Percentiles rank a stretch among this genome's conserved stretches.
Conservation (phyloP, 805 yeast species). For the Candida germanica region DNA sequence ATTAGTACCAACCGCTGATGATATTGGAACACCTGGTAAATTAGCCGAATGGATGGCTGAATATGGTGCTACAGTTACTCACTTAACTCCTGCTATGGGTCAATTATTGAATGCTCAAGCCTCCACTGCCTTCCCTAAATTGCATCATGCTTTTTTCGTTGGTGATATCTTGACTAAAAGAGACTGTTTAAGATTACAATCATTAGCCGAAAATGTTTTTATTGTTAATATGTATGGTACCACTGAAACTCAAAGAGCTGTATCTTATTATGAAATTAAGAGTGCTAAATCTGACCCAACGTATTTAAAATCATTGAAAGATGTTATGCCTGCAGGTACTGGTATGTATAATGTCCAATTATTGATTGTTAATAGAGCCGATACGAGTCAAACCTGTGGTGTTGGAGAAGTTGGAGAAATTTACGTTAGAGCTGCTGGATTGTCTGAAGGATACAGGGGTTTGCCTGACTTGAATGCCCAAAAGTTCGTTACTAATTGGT, state of each 20-base stretch:
- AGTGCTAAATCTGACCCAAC: slow-evolving; percentile 65
- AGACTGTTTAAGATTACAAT: slow-evolving; percentile 90
- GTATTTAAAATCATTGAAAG: slow-evolving; percentile 81
- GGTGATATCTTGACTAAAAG: slow-evolving; percentile 97
- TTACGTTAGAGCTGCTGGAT: slow-evolving; percentile 96
- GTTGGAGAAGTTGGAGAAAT: slow-evolving; percentile 99
- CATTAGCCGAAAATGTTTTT: slow-evolving; percentile 81
- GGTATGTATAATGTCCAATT: slow-evolving; percentile 97
- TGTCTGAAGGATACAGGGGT: slow-evolving; percentile 94
- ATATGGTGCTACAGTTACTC: slow-evolving; percentile 92
- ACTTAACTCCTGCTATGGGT: slow-evolving; percentile 99
- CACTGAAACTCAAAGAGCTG: slow-evolving; percentile 98
- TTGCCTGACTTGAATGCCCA: slow-evolving; percentile 83
- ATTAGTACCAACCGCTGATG: slow-evolving; percentile 93
- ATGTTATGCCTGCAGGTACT: slow-evolving; percentile 96
- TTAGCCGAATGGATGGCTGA: slow-evolving; percentile 96
- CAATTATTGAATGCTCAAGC: slow-evolving; percentile 96
- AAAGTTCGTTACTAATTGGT: slow-evolving; percentile 93
- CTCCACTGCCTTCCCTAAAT: slow-evolving; percentile 71
- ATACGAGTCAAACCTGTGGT: slow-evolving; percentile 88
- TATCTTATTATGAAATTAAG: slow-evolving; percentile 86
- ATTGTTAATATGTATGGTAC: slow-evolving; percentile 99
- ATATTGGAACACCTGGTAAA: slow-evolving; percentile 97
- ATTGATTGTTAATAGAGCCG: slow-evolving; percentile 87
- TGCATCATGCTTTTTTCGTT: slow-evolving; percentile 96